Conservation (phyloP, 805 yeast genomes). For the Candida hispaniensis region DNA sequence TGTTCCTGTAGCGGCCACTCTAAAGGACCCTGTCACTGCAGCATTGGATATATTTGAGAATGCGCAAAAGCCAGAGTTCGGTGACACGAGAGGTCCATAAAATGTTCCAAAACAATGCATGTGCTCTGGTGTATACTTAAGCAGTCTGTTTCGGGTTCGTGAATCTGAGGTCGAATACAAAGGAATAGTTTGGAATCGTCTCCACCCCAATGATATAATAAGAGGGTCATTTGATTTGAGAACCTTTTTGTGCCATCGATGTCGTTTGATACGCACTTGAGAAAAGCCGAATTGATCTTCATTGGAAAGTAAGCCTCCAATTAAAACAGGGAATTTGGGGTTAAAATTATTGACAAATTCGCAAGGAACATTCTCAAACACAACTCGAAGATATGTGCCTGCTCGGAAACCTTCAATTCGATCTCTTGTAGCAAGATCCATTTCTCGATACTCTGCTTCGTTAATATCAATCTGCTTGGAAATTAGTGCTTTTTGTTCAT, state of each 20-base stretch:
- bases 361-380: conserved; percentile 73
- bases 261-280: conserved; percentile 91
- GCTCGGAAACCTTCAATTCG: conserved; percentile 86
- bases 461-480: conserved; percentile 93
- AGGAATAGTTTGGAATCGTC: conserved; percentile 95
- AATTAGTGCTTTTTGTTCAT: conserved; percentile 91
- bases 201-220: conserved; percentile 91
- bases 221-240: conserved; percentile 92
- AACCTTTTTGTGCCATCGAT: conserved; percentile 97
- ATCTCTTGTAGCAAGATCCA: conserved; percentile 68
- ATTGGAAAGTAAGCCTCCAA: conserved; percentile 85
- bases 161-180: conserved; percentile 94
- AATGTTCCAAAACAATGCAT: conserved; percentile 92
- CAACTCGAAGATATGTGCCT: conserved; percentile 86
- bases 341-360: conserved; percentile 83
- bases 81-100: conserved; percentile 95
- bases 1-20: conserved; percentile 95
- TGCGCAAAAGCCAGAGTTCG: conserved; percentile 95
- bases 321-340: conserved; percentile 71
- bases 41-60: conserved; percentile 77
- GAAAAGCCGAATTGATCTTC: conserved; percentile 89
- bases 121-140: conserved; percentile 97
- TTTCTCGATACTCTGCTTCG: conserved; percentile 49
- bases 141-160: conserved; percentile 93
- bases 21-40: conserved; percentile 78